phyloP scores from a whole-genome alignment of 371 early-diverging fungal species.

The Basidiobolus meristosporus region DNA sequence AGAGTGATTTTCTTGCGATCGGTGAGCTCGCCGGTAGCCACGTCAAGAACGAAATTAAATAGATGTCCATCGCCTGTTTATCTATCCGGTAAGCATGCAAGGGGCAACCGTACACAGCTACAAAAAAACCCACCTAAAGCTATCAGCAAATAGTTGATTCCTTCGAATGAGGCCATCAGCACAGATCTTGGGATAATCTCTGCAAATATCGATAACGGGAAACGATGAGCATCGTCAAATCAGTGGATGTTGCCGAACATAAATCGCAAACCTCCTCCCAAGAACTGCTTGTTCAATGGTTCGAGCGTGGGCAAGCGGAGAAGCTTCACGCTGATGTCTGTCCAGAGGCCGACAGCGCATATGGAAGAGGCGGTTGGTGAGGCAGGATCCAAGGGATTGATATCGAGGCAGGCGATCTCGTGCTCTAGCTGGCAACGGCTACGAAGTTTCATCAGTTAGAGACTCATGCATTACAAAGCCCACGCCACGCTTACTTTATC shows the following conservation, averaged over 20 bases:
- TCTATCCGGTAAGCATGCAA: too few species aligned
- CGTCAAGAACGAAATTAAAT: constrained; percentile 23
- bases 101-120: too few species aligned
- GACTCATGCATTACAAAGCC: constrained; percentile 3
- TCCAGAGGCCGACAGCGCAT: constrained; percentile 68
- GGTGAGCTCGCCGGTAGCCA: constrained; percentile 14
- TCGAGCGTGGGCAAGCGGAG: constrained; percentile 33
- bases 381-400: constrained; percentile 22
- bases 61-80: constrained; percentile 70
- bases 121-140: constrained; percentile 33
- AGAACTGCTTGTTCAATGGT: constrained; percentile 19
- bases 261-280: constrained; percentile 30
- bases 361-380: constrained; percentile 13
- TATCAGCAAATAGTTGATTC: constrained; percentile 36
- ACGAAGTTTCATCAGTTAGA: neutral
- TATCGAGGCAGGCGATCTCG: constrained; percentile 59
- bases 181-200: constrained; percentile 57
- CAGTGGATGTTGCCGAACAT: too few species aligned
- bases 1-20: constrained; percentile 46
- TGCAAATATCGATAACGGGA: too few species aligned
- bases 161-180: constrained; percentile 34
- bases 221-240: too few species aligned
- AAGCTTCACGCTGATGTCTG: constrained; percentile 34
- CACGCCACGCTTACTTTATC: constrained; percentile 18
- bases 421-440: constrained; percentile 24